Evolutionary conservation across 2,329 filamentous ascomycete species (phyloP).

Genomic region (Cercospora sp.): DNA sequence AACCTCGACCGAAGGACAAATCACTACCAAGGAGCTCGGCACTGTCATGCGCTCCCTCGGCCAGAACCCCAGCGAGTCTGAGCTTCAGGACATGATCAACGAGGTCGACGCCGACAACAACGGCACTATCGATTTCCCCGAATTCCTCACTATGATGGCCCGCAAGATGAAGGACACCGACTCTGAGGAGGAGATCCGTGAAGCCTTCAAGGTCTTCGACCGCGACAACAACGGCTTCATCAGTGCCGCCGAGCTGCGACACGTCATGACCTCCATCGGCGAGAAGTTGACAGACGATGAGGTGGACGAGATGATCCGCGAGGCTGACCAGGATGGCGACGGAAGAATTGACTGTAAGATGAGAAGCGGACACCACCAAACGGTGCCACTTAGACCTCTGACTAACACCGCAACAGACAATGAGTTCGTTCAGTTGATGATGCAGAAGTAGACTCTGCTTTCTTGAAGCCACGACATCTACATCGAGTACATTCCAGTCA

Average conservation of each 20-base stretch:
- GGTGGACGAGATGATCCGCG: conserved; percentile 65
- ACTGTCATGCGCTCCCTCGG: conserved; percentile 65
- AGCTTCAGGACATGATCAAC: conserved; percentile 67
- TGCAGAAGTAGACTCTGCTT: conserved; percentile 51
- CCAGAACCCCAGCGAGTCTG: conserved; percentile 62
- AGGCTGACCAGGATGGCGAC: conserved; percentile 65
- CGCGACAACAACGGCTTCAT: conserved; percentile 67
- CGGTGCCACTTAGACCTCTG: neutral
- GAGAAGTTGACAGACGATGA: conserved; percentile 65
- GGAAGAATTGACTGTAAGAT: conserved; percentile 63
- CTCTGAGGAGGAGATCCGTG: conserved; percentile 64
- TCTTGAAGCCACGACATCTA: neutral
- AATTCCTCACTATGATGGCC: conserved; percentile 68
- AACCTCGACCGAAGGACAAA: conserved; percentile 51
- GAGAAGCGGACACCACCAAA: neutral
- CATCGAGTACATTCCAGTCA: conserved; percentile 6
- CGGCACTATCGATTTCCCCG: conserved; percentile 65
- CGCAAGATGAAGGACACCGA: conserved; percentile 62
- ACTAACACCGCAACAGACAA: conserved; percentile 45
- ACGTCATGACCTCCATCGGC: conserved; percentile 65
- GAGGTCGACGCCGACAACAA: conserved; percentile 66
- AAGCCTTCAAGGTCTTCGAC: conserved; percentile 67
- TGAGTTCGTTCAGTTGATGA: conserved; percentile 58
- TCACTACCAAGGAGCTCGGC: conserved; percentile 64
- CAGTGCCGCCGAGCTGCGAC: conserved; percentile 60